A percentile compares a stretch with the other conserved stretches of the same genome.
These are phyloP conservation scores for Phaeosphaeriaceae sp. DNA, from an alignment of 2,329 filamentous ascomycete species.

Conservation along the genomic window DNA sequence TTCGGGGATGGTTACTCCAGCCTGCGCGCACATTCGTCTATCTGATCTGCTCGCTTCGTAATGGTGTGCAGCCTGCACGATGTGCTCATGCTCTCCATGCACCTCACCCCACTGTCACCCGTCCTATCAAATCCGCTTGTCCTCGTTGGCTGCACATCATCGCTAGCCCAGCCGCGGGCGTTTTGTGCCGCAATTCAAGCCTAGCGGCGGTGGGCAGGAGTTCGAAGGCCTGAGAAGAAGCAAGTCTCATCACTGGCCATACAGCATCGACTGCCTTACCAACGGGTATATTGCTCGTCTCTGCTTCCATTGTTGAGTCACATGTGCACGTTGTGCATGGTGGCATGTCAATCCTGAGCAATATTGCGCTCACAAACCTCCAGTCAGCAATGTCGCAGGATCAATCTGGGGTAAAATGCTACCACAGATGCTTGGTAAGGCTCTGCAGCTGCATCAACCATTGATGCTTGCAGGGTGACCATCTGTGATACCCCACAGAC, in stretches of 20 bases:
- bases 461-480: neutral
- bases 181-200: neutral
- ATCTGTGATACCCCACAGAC: neutral
- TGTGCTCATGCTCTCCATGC: conserved; percentile 30
- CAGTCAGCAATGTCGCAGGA: neutral
- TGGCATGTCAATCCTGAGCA: neutral
- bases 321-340: neutral
- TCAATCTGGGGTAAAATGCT: neutral
- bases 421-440: neutral
- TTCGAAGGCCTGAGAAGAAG: conserved; percentile 1
- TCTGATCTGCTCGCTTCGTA: conserved; percentile 13
- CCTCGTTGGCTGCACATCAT: conserved; percentile 14
- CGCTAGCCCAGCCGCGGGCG: conserved; percentile 5
- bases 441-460: neutral
- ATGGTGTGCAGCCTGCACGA: conserved; percentile 32
- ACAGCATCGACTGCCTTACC: neutral
- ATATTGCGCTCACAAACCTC: neutral
- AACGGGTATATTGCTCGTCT: neutral
- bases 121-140: conserved; percentile 9
- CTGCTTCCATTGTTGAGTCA: neutral
- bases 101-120: conserved; percentile 18
- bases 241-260: neutral
- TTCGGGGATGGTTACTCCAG: neutral
- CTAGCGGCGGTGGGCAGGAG: neutral
- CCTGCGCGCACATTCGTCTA: conserved; percentile 11